Conservation (phyloP, 2,329 filamentous ascomycete species). For the Fusarium pilosicola region DNA sequence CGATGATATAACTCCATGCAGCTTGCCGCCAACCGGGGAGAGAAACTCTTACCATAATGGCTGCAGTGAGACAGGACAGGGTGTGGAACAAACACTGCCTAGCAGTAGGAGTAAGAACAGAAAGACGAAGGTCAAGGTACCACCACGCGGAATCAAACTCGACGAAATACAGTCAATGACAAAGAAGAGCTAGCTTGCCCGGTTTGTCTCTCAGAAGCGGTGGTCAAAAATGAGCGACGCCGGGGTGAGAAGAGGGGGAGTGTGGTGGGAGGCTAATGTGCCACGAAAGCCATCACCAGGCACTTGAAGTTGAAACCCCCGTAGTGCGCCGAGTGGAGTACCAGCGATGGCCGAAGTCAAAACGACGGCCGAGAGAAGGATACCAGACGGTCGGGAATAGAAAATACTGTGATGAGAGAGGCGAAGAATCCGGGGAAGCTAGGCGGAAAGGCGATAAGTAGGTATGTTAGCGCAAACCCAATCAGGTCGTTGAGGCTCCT, state of each 20-base stretch:
- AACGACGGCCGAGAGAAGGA: slow-evolving; percentile 34
- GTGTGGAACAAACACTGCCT: slow-evolving; percentile 45
- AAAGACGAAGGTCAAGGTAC: slow-evolving; percentile 51
- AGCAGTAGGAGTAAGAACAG: slow-evolving; percentile 34
- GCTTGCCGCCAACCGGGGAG: slow-evolving; percentile 53
- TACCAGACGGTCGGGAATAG: slow-evolving; percentile 37
- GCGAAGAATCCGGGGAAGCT: slow-evolving; percentile 36
- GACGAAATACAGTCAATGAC: slow-evolving; percentile 49
- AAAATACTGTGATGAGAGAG: slow-evolving; percentile 35
- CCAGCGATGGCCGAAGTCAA: slow-evolving; percentile 39
- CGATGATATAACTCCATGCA: slow-evolving; percentile 58
- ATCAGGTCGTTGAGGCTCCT: slow-evolving; percentile 30
- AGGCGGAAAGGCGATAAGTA: slow-evolving; percentile 44
- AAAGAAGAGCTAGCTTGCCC: slow-evolving; percentile 45
- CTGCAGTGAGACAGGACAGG: slow-evolving; percentile 50
- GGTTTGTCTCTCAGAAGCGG: slow-evolving; percentile 42
- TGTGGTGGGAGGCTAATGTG: slow-evolving; percentile 49
- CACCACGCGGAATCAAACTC: slow-evolving; percentile 50
- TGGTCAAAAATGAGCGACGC: slow-evolving; percentile 45
- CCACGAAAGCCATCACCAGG: slow-evolving; percentile 49
- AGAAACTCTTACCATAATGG: slow-evolving; percentile 61
- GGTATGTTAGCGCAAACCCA: slow-evolving; percentile 28
- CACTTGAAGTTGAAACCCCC: slow-evolving; percentile 41
- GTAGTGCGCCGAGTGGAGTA: slow-evolving; percentile 44
- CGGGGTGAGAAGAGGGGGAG: slow-evolving; percentile 47